Evolutionary conservation across 441 rosid genomes (phyloP).

Genomic region (Rhodomyrtus psidioides): DNA sequence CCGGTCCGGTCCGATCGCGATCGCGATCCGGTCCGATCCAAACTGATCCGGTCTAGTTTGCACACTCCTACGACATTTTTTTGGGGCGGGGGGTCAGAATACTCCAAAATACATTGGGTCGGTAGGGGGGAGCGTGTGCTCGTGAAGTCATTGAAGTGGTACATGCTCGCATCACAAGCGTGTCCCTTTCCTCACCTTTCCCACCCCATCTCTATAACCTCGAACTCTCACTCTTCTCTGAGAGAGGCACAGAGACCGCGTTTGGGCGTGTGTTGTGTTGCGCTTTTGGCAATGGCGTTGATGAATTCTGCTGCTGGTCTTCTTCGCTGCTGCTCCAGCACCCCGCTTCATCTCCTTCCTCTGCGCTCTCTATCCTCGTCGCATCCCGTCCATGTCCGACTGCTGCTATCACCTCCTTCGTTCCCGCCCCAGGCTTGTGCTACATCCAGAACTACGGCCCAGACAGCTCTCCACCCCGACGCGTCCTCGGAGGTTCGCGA

Average conservation of each 20-base stretch:
- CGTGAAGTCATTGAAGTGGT: neutral
- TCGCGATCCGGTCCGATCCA: too few species aligned
- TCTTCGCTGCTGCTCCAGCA: neutral
- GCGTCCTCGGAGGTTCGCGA: conserved; percentile 7
- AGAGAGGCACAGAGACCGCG: neutral
- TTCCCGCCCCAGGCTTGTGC: neutral
- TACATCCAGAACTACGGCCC: neutral
- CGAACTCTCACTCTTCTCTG: neutral
- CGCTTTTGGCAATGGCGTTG: conserved; percentile 33
- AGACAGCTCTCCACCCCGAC: neutral
- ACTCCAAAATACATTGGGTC: neutral
- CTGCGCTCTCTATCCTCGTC: conserved; percentile 7
- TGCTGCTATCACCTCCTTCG: accelerated
- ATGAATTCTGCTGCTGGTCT: conserved; percentile 19
- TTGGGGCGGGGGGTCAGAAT: too few species aligned
- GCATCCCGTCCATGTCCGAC: neutral
- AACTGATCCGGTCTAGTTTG: too few species aligned
- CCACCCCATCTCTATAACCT: conserved; percentile 7
- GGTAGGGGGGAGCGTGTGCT: neutral
- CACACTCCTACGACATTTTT: too few species aligned
- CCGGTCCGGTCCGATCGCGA: too few species aligned
- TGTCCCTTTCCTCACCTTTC: conserved; percentile 59
- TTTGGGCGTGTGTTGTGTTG: neutral
- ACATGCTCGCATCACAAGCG: conserved; percentile 20
- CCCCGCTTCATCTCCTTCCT: neutral